Conservation (phyloP, 2,329 filamentous ascomycete species). For the Fusarium cyanostomum region DNA sequence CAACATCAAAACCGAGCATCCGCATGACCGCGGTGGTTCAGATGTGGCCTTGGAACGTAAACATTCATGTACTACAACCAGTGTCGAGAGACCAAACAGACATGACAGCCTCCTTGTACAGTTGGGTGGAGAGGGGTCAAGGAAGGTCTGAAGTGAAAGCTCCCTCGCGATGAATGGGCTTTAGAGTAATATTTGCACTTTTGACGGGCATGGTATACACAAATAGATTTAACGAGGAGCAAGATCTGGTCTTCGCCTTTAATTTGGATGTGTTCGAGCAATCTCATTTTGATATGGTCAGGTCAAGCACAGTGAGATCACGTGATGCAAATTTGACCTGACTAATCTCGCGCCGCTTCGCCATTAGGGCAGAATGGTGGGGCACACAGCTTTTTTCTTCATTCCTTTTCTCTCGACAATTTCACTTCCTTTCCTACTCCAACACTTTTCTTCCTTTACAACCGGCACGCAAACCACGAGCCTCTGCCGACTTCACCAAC, state of each 20-base stretch:
- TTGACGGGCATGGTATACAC: not conserved
- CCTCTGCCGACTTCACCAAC: slow-evolving; percentile 51
- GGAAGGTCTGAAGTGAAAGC: not conserved
- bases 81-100: not conserved
- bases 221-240: not conserved
- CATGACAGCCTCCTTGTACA: not conserved
- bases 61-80: not conserved
- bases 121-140: not conserved
- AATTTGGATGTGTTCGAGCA: too few species aligned
- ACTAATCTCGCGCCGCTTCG: slow-evolving; percentile 12
- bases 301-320: not conserved
- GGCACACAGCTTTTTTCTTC: slow-evolving; percentile 46
- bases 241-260: too few species aligned
- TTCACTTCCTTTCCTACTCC: slow-evolving; percentile 11
- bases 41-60: not conserved
- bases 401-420: slow-evolving; percentile 4
- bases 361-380: slow-evolving; percentile 49
- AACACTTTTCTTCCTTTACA: slow-evolving; percentile 30
- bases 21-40: not conserved
- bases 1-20: not conserved
- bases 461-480: slow-evolving; percentile 58
- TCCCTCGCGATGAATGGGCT: not conserved
- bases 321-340: slow-evolving; percentile 7
- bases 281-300: too few species aligned
- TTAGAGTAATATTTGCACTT: slow-evolving; percentile 6